Base-by-base conservation (phyloP, 257 asterid genomes). In the Plantago elongata region DNA sequence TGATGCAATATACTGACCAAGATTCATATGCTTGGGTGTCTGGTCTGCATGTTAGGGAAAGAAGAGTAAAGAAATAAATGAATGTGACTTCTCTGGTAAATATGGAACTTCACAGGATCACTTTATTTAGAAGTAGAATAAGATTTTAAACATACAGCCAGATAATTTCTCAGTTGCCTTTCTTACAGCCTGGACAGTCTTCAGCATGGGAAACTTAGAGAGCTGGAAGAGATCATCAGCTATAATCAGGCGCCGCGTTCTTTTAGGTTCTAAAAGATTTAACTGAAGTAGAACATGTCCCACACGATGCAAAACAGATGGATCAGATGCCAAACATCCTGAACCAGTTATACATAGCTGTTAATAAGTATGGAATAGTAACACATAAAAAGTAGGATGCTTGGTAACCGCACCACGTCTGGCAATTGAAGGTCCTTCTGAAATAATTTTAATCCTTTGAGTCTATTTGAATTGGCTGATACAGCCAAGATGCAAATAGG, bases 171-270 rank as follows among this genome's bases (percentile, higher is more conserved):
- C 89, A 55, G 81, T 55, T 69, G 82, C 81, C 69, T 77, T 87
- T 74, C 75, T 74, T n/a, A 93, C 89, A 57, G 86, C 83, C 70
- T 76, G 69, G 42, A 79, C 77, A 34, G 89, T 85, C 81, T 78
- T 87, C 86, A 77, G 88, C 57, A 74, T 57, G 18, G 97, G 95
- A 61, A 83, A 81, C 67, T 82, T 82, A 60, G 92, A 85, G 18
- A 87, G 88, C 84, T 87, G 95, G 87, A 89, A 93, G 62, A 93
- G 94, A 74, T 93, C 99, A 78, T 89, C 97, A 44, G 99, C 99
- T 73, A 93, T 74, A 54, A 89, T 60, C 71, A 93, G 74, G 67
- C 76, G 79, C 14, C 95, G 75, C n/a, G 78, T 78, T 82, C 81
- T 83, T 71, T 77, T 89, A 40, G 87, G 83, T 75, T 78, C 96